phyloP scores from a whole-genome alignment of 1,139 yeast genomes.

The Lodderomyces theae region DNA sequence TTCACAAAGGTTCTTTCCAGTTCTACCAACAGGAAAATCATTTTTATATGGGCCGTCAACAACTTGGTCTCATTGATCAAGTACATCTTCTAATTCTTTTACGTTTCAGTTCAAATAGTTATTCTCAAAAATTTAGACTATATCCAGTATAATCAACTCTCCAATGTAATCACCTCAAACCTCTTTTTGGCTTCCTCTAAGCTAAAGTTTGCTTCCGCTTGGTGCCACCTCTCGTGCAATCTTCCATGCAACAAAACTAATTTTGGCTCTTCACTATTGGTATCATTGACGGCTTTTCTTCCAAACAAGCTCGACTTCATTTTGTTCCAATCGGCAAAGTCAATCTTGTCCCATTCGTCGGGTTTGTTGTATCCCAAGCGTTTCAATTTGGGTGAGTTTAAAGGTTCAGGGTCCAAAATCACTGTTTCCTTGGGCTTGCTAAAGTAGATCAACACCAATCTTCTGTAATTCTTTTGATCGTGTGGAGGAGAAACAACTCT shows the following conservation, averaged over 20 bases:
- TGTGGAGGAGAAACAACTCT: conserved; percentile 46
- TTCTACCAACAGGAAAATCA: conserved; percentile 14
- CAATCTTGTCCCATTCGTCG: conserved; percentile 36
- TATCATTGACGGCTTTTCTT: conserved; percentile 25
- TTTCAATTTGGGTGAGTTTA: conserved; percentile 35
- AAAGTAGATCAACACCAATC: conserved; percentile 46
- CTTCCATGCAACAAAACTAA: conserved; percentile 37
- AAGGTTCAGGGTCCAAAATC: conserved; percentile 39
- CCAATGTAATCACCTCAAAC: conserved; percentile 17
- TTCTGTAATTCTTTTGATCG: conserved; percentile 35
- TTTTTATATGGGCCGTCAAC: conserved; percentile 16
- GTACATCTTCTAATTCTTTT: conserved; percentile 10
- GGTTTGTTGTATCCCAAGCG: conserved; percentile 32
- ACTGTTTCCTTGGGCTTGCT: conserved; percentile 22
- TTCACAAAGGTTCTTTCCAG: conserved; percentile 13
- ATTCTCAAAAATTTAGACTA: background rate
- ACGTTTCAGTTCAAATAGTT: background rate
- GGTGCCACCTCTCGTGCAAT: conserved; percentile 39
- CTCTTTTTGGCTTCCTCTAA: conserved; percentile 15
- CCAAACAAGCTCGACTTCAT: conserved; percentile 43
- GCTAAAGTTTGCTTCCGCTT: background rate
- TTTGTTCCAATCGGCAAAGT: conserved; percentile 35
- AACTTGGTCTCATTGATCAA: conserved; percentile 12
- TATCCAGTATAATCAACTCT: conserved; percentile 3
- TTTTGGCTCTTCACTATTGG: conserved; percentile 37